Evolutionary conservation across 2,329 filamentous ascomycete species (phyloP), one percentile per base, ranked within the genome.

Genomic region (Pestalotiopsis fici): DNA sequence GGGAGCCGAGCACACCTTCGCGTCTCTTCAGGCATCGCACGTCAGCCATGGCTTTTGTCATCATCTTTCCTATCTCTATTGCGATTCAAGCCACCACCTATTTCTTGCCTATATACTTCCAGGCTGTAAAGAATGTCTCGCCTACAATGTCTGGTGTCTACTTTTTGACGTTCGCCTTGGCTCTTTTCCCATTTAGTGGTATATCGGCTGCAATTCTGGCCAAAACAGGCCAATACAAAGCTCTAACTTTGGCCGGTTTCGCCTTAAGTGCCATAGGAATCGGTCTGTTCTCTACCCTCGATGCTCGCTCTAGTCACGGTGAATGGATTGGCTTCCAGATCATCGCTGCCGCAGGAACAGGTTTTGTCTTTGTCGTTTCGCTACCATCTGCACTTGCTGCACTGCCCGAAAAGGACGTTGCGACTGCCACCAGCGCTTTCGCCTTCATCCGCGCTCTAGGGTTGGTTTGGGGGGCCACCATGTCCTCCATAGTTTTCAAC

Each of bases 21-120:
- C 73, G 74, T 4, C 74, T 85, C 12, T 85, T 86, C 74, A 70
- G 70, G 1, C 83, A 82, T 69, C 76, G 80, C 3, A 85, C 82
- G 2, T 75, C 70, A 0, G 62, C 68, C 0, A 67, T 74, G 2
- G 76, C 69, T 2, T 80, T 77, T 35, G 47, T 73, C 2, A 63
- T 78, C 2, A 79, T 75, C 3, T 80, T 83, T 59, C 50, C 82
- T 1, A 75, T 80, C 21, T 73, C 74, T 4, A 66, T 83, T 3
- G 68, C 81, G 3, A 64, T 75, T 2, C 74, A 75, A 43, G 82
- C 79, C 76, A 67, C 74, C 6, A 70, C 77, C 28, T 81, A 78
- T 73, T 84, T 83, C 69, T 65, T 84, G 1, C 81, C 83, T 0
- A 70, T 85, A 5, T 86, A 83, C 69, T 84, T 85, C 70, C 82